Conservation (phyloP, 2,329 filamentous ascomycete species). For the Aspergillus sp. region DNA sequence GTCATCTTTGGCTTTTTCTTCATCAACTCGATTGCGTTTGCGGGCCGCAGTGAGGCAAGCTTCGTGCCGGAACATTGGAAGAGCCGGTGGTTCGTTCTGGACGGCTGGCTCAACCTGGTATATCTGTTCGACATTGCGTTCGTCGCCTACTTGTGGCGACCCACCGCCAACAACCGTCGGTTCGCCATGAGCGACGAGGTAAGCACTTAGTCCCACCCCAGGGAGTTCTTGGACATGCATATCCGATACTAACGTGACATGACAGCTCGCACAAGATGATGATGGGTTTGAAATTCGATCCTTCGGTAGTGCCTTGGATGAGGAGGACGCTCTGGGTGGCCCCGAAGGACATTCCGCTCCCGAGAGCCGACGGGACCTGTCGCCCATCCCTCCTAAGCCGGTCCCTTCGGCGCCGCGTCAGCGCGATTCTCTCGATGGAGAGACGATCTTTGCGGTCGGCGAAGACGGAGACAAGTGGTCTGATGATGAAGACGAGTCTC, state of each 20-base stretch:
- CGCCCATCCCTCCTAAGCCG: constrained; percentile 50
- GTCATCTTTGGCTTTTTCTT: constrained; percentile 99
- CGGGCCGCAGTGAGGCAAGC: constrained; percentile 76
- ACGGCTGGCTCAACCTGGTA: constrained; percentile 95
- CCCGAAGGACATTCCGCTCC: constrained; percentile 34
- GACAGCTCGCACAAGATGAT: constrained; percentile 87
- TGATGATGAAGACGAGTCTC: constrained; percentile 61
- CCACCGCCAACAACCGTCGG: constrained; percentile 91
- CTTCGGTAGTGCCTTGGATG: constrained; percentile 72
- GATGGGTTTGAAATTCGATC: constrained; percentile 97
- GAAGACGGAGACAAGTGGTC: constrained; percentile 83
- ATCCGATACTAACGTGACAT: constrained; percentile 26
- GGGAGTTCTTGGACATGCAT: too few species aligned
- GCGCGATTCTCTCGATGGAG: constrained; percentile 71
- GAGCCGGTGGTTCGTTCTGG: constrained; percentile 92
- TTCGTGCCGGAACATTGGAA: constrained; percentile 98
- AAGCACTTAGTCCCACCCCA: constrained; percentile 13
- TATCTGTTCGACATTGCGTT: constrained; percentile 93
- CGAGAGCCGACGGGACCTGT: constrained; percentile 35
- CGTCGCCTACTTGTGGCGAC: constrained; percentile 93
- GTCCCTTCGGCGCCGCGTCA: constrained; percentile 50
- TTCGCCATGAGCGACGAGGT: constrained; percentile 99
- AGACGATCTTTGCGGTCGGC: constrained; percentile 94
- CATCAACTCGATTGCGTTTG: constrained; percentile 94
- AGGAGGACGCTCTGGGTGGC: constrained; percentile 53